phyloP scores from a whole-genome alignment of 2,329 filamentous ascomycete species.

The Alternaria angustiovoidea region DNA sequence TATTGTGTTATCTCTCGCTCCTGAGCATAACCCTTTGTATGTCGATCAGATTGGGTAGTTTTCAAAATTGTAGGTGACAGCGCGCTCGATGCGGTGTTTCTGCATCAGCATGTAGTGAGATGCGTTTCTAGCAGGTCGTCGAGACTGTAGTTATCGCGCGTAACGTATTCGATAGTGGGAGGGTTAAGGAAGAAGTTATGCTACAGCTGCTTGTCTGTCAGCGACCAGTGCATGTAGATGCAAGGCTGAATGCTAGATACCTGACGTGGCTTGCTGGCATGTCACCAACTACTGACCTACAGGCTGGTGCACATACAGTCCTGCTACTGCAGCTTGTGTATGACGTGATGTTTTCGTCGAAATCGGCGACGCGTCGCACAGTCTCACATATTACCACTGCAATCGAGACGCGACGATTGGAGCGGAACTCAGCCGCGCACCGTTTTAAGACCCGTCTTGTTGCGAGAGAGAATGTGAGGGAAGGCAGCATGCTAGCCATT shows the following conservation, averaged over 20 bases:
- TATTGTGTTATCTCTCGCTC: neutral
- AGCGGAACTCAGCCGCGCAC: neutral
- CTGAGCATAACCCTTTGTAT: neutral
- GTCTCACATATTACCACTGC: neutral
- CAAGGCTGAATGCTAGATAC: constrained; percentile 19
- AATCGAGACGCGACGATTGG: neutral
- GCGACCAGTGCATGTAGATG: neutral
- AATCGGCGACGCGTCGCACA: too few species aligned
- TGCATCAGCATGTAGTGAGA: constrained; percentile 33
- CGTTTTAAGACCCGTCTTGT: neutral
- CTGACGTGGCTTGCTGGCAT: constrained; percentile 48
- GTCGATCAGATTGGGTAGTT: neutral
- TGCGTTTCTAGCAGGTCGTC: constrained; percentile 38
- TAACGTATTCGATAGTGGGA: constrained; percentile 38
- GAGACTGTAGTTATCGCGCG: constrained; percentile 40
- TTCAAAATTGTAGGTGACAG: constrained; percentile 32
- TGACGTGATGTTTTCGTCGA: neutral
- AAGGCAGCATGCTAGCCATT: neutral
- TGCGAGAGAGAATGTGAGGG: neutral
- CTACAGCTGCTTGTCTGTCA: constrained; percentile 40
- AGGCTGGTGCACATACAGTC: constrained; percentile 50
- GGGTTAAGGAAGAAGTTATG: constrained; percentile 52
- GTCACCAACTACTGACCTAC: constrained; percentile 52
- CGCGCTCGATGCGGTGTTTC: constrained; percentile 42
- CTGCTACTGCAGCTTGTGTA: constrained; percentile 37